These are phyloP conservation scores for Monilinia vaccinii-corymbosi DNA, from an alignment of 2,329 filamentous ascomycete species.

Conservation along the genomic window DNA sequence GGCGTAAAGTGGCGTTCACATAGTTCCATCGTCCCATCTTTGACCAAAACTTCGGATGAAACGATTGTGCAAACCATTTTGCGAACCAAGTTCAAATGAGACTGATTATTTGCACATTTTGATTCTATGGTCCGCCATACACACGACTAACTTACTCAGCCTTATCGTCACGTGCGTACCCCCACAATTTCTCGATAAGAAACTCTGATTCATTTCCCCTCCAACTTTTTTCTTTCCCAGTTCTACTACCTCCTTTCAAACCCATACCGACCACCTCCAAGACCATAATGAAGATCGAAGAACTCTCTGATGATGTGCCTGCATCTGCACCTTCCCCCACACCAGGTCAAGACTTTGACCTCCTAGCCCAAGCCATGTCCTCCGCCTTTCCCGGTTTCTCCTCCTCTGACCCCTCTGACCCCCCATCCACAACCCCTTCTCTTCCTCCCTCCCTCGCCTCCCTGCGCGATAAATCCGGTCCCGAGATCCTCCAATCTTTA, in stretches of 20 bases:
- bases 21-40: conserved; percentile 1
- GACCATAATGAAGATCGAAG: conserved; percentile 26
- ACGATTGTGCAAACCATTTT: conserved; percentile 4
- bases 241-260: not conserved
- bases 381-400: conserved; percentile 10
- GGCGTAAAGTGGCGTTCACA: not conserved
- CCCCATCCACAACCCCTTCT: conserved; percentile 22
- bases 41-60: conserved; percentile 2
- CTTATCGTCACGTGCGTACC: conserved; percentile 8
- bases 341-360: conserved; percentile 15
- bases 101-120: not conserved
- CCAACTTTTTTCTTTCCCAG: conserved; percentile 9
- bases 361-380: conserved; percentile 26
- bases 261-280: not conserved
- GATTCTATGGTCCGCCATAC: not conserved
- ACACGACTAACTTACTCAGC: not conserved
- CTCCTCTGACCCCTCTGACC: conserved; percentile 18
- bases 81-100: not conserved
- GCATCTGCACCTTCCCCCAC: conserved; percentile 5
- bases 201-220: conserved; percentile 5
- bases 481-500: conserved; percentile 54
- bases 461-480: conserved; percentile 44
- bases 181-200: conserved; percentile 5
- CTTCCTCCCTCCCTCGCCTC: conserved; percentile 51
- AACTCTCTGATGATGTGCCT: conserved; percentile 18